Evolutionary conservation across 2,329 filamentous ascomycete genomes (phyloP), one percentile per base, ranked within the genome.

Genomic region (Monosporascus sp.): DNA sequence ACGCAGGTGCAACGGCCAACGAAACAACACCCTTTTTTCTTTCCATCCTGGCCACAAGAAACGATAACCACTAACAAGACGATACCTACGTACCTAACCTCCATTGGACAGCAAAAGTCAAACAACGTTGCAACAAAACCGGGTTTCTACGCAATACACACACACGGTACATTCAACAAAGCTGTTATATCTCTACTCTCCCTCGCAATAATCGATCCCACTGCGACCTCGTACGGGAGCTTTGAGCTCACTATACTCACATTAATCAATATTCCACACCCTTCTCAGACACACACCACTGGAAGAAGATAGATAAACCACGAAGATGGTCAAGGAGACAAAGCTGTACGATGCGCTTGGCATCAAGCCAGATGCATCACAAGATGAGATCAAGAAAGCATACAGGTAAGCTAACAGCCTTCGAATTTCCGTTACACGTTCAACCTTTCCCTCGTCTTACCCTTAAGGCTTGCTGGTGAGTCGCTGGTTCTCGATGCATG

Each of bases 311-410:
- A 27, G 27, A 27, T 27, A 27, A 27, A 46, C 63, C 72, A 83
- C 64, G 62, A 97, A 58, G 31, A 67, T 97, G 93, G 91, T 95
- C 63, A 88, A 90, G 66, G 93, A 97, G 78, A 94, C 89, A 51
- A 96, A 95, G 75, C 86, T 97, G 59, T 99, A 99, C 79, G 91
- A 97, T 73, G 81, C 84, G 59, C 80, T 99, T 65, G 79, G 81
- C 69, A 78, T 97, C 73, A 87, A 90, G 71, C 83, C 93, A 38
- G 83, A 85, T 56, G 91, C 92, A 24, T 81, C 85, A 24, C 90
- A 95, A 73, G 93, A 97, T 68, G 93, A 97, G 61, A 96, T 99
- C 71, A 97, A 97, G 72, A 99, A 97, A 71, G 94, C 86, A 54
- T 96, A 96, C 73, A 83, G 89, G 86, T 90, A 85, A 73, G 82